Evolutionary conservation across 1,284 basidiomycete species (phyloP).

Genomic region (Rhodotorula sp.): DNA sequence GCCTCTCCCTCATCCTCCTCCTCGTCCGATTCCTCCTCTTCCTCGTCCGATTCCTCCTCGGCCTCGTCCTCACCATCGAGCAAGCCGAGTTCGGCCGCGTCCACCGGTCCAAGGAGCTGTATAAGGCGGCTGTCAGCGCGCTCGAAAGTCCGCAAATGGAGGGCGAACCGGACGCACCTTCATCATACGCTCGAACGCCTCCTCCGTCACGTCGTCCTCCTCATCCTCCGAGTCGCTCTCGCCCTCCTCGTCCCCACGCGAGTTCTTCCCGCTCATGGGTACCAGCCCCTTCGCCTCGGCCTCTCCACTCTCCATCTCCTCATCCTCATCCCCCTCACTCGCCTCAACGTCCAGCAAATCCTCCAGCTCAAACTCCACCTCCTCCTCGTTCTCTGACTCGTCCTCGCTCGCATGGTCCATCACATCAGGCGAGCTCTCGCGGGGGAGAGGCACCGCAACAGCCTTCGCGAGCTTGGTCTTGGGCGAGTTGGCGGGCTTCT

Average conservation of each 20-base stretch:
- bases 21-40: constrained; percentile 16
- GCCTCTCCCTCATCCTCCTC: constrained; percentile 33
- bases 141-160: too few relatives aligned
- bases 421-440: constrained; percentile 10
- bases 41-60: constrained; percentile 11
- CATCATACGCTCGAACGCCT: constrained; percentile 41
- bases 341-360: background rate
- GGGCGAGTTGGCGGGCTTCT: constrained; percentile 5
- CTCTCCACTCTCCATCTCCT: background rate
- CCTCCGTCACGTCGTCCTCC: constrained; percentile 38
- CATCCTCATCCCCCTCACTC: constrained; percentile 11
- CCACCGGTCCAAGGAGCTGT: constrained; percentile 37
- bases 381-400: constrained; percentile 1
- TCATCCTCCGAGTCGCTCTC: constrained; percentile 27
- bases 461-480: constrained; percentile 12
- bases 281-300: constrained; percentile 3
- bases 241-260: constrained; percentile 2
- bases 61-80: constrained; percentile 31
- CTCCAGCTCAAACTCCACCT: background rate
- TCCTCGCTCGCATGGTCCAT: constrained; percentile 10
- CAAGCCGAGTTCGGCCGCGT: constrained; percentile 32
- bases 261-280: background rate
- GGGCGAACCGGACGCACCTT: constrained; percentile 6
- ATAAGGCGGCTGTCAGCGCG: background rate
- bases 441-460: background rate